Evolutionary conservation across 2,329 filamentous ascomycete species (phyloP), one percentile per base, ranked within the genome.

Genomic region (Fusarium sublunatum): DNA sequence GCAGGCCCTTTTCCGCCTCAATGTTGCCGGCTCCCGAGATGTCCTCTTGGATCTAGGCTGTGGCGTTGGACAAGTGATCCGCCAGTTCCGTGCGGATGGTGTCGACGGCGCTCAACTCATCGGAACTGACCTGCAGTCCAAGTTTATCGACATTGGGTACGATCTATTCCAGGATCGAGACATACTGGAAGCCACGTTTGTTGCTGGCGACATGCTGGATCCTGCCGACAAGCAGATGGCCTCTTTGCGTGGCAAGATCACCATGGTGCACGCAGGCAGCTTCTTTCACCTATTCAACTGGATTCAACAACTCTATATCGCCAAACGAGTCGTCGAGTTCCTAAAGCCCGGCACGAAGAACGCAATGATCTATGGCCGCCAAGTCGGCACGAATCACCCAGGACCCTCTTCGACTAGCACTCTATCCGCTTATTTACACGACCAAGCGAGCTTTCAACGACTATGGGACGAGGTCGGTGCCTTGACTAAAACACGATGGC

Each of bases 81-180:
- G 82, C n/a, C 79, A 83, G 65, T 77, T 84, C 26, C 76, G 78
- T 10, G 73, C 75, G 46, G 82, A 85, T 53, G 84, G 84, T 19
- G 83, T 83, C 7, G 73, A 79, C 24, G 75, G 79, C 6, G 70
- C 75, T 13, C 78, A 80, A 41, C 72, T 87, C n/a, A 81, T 80
- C 55, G 84, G 82, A 15, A 75, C 77, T 4, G 84, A 86, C 58
- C 60, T 84, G 4, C 77, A 81, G 39, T 65, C 76, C 19, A 75
- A 75, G n/a, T 84, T 87, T 63, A 77, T 87, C 48, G 78, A 85
- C 10, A 72, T 85, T n/a, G 86, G 86, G 26, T 87, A 88, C 71
- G 85, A 88, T 50, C 77, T 91, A 19, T 91, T 90, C 74, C 79
- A 81, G 41, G 88, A 90, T 59, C 78, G 80, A 25, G 69, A 75